Evolutionary conservation across 2,329 filamentous ascomycete species (phyloP).

Genomic region (Bipolaris cookei): DNA sequence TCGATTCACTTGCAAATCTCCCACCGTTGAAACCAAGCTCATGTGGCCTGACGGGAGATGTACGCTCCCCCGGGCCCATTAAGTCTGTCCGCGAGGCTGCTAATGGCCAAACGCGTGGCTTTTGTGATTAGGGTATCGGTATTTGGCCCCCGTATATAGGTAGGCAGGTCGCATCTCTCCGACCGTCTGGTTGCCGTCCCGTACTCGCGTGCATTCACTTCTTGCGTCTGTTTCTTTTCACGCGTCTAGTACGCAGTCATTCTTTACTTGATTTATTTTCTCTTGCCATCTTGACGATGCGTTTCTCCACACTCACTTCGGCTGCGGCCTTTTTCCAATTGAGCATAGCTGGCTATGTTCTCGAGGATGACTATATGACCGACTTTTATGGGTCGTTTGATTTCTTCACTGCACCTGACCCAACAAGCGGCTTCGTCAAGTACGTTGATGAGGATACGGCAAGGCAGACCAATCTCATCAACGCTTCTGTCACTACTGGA

Average conservation of each 20-base stretch:
- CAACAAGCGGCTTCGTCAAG: slow-evolving; percentile 53
- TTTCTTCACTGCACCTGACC: slow-evolving; percentile 53
- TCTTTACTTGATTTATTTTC: slow-evolving; percentile 33
- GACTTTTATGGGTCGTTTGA: slow-evolving; percentile 56
- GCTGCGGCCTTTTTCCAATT: slow-evolving; percentile 43
- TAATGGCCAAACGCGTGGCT: slow-evolving; percentile 23
- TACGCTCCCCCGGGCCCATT: slow-evolving; percentile 17
- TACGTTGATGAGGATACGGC: slow-evolving; percentile 51
- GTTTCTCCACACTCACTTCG: slow-evolving; percentile 45
- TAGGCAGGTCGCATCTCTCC: slow-evolving; percentile 19
- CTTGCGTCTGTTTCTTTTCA: slow-evolving; percentile 23
- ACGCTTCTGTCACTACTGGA: slow-evolving; percentile 36
- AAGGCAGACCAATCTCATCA: slow-evolving; percentile 51
- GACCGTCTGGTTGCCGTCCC: slow-evolving; percentile 18
- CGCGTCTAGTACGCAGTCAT: slow-evolving; percentile 46
- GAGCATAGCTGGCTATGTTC: slow-evolving; percentile 51
- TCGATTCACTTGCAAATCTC: slow-evolving; percentile 14
- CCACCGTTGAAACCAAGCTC: slow-evolving; percentile 33
- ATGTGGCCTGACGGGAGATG: slow-evolving; percentile 23
- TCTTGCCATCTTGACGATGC: slow-evolving; percentile 42
- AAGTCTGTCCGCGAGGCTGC: slow-evolving; percentile 11
- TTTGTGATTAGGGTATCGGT: slow-evolving; percentile 9
- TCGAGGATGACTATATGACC: slow-evolving; percentile 50
- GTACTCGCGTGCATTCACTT: slow-evolving; percentile 14
- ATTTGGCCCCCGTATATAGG: slow-evolving; percentile 35